Evolutionary conservation across 1,284 basidiomycete species (phyloP).

Genomic region (Ustilago shanxiensis): DNA sequence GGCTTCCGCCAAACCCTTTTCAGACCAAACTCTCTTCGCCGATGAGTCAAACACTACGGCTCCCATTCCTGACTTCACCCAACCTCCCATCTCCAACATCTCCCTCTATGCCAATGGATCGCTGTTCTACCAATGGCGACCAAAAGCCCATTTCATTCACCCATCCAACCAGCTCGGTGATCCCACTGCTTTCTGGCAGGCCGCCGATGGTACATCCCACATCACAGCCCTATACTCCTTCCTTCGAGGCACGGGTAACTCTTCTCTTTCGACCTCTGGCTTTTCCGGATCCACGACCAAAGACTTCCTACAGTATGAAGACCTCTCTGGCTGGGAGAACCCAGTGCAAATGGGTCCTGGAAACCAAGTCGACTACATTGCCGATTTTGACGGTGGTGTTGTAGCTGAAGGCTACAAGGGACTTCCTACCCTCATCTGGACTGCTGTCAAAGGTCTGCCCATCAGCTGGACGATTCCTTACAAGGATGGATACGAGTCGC

Average conservation of each 20-base stretch:
- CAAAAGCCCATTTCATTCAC: conserved; percentile 41
- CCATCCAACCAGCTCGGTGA: conserved; percentile 45
- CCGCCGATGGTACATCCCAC: conserved; percentile 15
- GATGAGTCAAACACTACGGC: background rate
- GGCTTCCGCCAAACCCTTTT: background rate
- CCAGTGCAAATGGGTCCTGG: conserved; percentile 39
- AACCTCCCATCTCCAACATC: conserved; percentile 34
- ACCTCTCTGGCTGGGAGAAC: conserved; percentile 26
- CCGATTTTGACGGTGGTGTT: conserved; percentile 44
- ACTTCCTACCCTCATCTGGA: conserved; percentile 40
- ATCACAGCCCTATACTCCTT: conserved; percentile 39
- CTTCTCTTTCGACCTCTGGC: conserved; percentile 19
- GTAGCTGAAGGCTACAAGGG: conserved; percentile 36
- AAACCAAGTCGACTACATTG: conserved; percentile 32
- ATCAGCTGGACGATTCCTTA: conserved; percentile 47
- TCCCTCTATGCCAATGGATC: conserved; percentile 26
- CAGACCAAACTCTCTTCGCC: background rate
- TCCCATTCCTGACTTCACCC: conserved; percentile 30
- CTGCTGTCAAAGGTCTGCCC: conserved; percentile 31
- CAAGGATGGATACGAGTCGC: conserved; percentile 36
- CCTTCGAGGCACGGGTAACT: conserved; percentile 23
- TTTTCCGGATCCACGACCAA: conserved; percentile 34
- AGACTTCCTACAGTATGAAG: conserved; percentile 29
- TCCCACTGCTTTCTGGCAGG: conserved; percentile 41
- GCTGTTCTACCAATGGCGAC: conserved; percentile 49